A percentile compares a stretch with the other conserved stretches of the same genome.
Conservation (phyloP, 306 rosid genomes). For the Quercus bicolor region DNA sequence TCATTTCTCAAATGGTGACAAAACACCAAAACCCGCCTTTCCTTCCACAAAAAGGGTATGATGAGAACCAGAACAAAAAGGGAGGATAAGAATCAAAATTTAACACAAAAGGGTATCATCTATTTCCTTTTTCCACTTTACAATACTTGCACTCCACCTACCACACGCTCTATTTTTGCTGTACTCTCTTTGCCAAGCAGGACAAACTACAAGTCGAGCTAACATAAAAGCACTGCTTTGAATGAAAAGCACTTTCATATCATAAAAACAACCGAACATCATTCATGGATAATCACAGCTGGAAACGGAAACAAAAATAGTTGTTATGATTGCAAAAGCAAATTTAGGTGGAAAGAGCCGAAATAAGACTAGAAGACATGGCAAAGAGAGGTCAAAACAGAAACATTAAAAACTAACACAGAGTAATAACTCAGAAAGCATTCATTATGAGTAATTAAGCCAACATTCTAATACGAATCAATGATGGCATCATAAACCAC, state of each 20-base stretch:
- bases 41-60: slow-evolving; percentile 12
- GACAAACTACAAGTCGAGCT: background rate
- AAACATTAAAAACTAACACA: slow-evolving; percentile 2
- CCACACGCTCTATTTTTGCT: background rate
- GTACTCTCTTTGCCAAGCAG: background rate
- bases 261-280: background rate
- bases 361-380: background rate
- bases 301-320: background rate
- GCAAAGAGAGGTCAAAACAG: background rate
- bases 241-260: background rate
- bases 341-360: background rate
- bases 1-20: slow-evolving; percentile 46
- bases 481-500: slow-evolving; percentile 20
- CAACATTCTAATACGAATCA: slow-evolving; percentile 14
- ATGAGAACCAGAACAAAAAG: slow-evolving; percentile 17
- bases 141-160: slow-evolving; percentile 4
- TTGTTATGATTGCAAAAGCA: background rate
- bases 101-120: background rate
- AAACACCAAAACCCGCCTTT: slow-evolving; percentile 32
- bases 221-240: slow-evolving; percentile 12
- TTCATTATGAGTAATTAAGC: background rate
- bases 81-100: background rate
- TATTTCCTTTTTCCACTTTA: background rate
- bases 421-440: slow-evolving; percentile 19
- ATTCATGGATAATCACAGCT: background rate